Evolutionary conservation across 176 grass and related monocot genomes (phyloP), one percentile per base, ranked within the genome.

Genomic region (Oryza meyeriana): DNA sequence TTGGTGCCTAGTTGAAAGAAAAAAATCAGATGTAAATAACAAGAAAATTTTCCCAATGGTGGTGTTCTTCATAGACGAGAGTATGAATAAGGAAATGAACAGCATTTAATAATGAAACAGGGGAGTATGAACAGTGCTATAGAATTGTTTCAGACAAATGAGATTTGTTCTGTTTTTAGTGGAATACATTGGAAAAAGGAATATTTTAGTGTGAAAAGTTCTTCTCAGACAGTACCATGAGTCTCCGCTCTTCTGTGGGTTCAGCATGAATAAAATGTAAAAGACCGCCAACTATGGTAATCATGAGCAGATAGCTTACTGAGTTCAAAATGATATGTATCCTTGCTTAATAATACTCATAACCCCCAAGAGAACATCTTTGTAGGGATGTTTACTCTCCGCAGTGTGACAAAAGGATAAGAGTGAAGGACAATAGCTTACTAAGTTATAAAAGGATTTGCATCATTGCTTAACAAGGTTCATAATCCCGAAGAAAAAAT

Each of bases 121-220:
- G 50, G 48, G 42, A 4, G 4, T 14, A 16, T 11, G 9, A 55
- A 69, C 16, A 57, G 20, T 40, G 61, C 17, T 14, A 25, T 10
- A 59, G 8, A 69, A 52, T n/a, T 10, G 4, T 84, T 85, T 85
- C n/a, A 78, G 52, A 20, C 6, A 68, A 32, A 79, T 79, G 63
- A 42, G 26, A 50, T 67, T 85, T 62, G 28, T 18, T 10, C 10
- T 71, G 13, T 17, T 35, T 16, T 61, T 39, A 39, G 67, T 44
- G 41, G 28, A n/a, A 1, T 72, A 17, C 76, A 72, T 50, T 24
- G 58, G 69, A 70, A 63, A 63, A 79, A 70, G 25, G 18, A 24
- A 78, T 38, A 61, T 41, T 59, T 50, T 44, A 41, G 59, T 44
- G 28, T 45, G 7, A 36, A 61, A 42, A 44, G 50, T 10, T 85